phyloP scores from a whole-genome alignment of 345 rosid genomes.

The Populus deltoides region DNA sequence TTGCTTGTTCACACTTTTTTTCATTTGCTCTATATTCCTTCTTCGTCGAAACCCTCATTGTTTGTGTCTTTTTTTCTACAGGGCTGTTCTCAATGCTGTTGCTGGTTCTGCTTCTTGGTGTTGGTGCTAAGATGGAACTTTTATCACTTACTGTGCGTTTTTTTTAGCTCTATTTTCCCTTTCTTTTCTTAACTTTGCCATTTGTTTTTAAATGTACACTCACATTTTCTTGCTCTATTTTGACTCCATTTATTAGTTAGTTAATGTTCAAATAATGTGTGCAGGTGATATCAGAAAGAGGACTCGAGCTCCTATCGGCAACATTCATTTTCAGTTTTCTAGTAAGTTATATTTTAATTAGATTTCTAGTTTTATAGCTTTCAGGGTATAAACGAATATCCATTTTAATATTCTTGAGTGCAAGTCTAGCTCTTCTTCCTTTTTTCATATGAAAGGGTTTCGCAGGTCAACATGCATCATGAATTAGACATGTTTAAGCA shows the following conservation, averaged over 20 bases:
- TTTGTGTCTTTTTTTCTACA: conserved; percentile 15
- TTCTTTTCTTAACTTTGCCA: not conserved
- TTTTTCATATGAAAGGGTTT: not conserved
- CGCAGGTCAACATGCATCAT: not conserved
- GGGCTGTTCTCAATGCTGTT: conserved; percentile 57
- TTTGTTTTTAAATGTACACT: not conserved
- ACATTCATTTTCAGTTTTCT: conserved; percentile 66
- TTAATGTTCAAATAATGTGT: conserved; percentile 11
- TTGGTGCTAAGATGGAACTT: conserved; percentile 51
- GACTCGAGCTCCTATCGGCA: conserved; percentile 76
- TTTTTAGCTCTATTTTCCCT: not conserved
- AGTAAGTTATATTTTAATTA: conserved; percentile 42
- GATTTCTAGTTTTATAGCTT: not conserved
- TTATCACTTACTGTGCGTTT: conserved; percentile 58
- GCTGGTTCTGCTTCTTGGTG: conserved; percentile 55
- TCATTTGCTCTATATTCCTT: not conserved
- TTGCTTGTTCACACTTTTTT: not conserved
- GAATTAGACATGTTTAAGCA: not conserved
- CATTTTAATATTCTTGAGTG: not conserved
- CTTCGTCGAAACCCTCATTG: not conserved
- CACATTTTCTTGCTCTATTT: not conserved
- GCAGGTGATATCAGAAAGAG: conserved; percentile 79
- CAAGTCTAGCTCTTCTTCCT: not conserved
- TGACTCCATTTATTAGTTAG: not conserved
- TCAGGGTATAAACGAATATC: not conserved